Percentiles rank a stretch among this genome's conserved stretches.
Conservation (phyloP, 805 yeast genomes). For the Cyberlindnera mycetangii region DNA sequence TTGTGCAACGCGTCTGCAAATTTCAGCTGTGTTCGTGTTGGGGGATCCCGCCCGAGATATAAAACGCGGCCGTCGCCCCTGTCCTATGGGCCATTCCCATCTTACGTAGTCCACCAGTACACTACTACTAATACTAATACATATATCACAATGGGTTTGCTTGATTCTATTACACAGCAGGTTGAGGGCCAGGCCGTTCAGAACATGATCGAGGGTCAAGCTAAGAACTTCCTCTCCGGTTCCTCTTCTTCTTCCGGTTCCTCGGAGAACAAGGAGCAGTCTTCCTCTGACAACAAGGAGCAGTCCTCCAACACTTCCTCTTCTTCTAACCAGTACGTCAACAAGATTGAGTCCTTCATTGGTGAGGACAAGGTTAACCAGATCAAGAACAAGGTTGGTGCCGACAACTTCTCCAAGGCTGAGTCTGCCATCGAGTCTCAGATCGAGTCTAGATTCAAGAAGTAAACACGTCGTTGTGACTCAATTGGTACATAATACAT, state of each 20-base stretch:
- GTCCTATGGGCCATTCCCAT: not conserved
- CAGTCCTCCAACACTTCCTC: not conserved
- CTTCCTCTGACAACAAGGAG: not conserved
- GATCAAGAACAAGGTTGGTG: constrained; percentile 31
- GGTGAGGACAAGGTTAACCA: constrained; percentile 31
- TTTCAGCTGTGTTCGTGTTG: constrained; percentile 5
- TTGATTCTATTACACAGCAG: constrained; percentile 19
- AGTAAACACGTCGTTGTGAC: not conserved
- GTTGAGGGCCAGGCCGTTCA: constrained; percentile 20
- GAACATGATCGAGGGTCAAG: constrained; percentile 14
- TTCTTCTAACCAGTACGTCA: constrained; percentile 23
- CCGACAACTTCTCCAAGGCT: constrained; percentile 29
- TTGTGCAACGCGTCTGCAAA: constrained; percentile 1
- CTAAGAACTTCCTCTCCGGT: constrained; percentile 12
- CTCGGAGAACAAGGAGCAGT: not conserved
- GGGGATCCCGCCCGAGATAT: not conserved
- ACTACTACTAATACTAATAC: too few species aligned
- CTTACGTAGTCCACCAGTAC: too few species aligned
- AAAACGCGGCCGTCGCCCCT: constrained; percentile 3
- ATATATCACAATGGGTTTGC: constrained; percentile 26
- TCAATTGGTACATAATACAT: not conserved
- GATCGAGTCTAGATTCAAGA: constrained; percentile 20
- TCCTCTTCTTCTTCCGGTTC: not conserved
- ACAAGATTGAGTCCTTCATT: constrained; percentile 29
- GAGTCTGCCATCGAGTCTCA: constrained; percentile 30